These are phyloP conservation scores for Massariosphaeria phaeospora DNA, from an alignment of 495 filamentous ascomycete species.

Conservation along the genomic window DNA sequence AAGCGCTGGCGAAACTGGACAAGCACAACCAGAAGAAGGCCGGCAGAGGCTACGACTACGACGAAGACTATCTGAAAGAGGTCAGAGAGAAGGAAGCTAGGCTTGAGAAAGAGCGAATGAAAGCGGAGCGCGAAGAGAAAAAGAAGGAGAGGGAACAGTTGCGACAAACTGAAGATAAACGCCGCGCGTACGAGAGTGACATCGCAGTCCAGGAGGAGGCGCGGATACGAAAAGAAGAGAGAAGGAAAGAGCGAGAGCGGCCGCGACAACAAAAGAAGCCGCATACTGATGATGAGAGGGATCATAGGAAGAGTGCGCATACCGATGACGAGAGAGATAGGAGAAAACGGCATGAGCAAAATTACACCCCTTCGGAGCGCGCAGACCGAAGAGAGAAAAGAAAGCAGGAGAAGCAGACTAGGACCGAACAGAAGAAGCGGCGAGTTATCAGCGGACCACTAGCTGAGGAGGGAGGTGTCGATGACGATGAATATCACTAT, in stretches of 20 bases:
- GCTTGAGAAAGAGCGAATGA: conserved; percentile 28
- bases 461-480: conserved; percentile 37
- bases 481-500: conserved; percentile 34
- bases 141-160: conserved; percentile 36
- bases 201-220: conserved; percentile 24
- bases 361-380: conserved; percentile 22
- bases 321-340: conserved; percentile 20
- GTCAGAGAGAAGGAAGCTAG: conserved; percentile 29
- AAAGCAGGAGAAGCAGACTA: conserved; percentile 14
- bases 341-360: conserved; percentile 20
- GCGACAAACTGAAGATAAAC: conserved; percentile 35
- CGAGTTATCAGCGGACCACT: conserved; percentile 40
- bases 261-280: conserved; percentile 41
- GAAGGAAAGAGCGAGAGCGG: conserved; percentile 15
- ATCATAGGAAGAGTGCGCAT: conserved; percentile 30
- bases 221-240: conserved; percentile 34
- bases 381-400: conserved; percentile 27
- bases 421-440: conserved; percentile 28
- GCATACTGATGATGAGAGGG: conserved; percentile 34
- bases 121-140: conserved; percentile 34
- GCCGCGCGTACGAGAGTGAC: conserved; percentile 36
- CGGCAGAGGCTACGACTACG: conserved; percentile 40
- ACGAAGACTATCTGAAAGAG: conserved; percentile 33
- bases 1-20: conserved; percentile 40
- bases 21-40: conserved; percentile 37